Evolutionary conservation across 371 early-diverging fungal genomes (phyloP).

Genomic region (Rhizopus microsporus): DNA sequence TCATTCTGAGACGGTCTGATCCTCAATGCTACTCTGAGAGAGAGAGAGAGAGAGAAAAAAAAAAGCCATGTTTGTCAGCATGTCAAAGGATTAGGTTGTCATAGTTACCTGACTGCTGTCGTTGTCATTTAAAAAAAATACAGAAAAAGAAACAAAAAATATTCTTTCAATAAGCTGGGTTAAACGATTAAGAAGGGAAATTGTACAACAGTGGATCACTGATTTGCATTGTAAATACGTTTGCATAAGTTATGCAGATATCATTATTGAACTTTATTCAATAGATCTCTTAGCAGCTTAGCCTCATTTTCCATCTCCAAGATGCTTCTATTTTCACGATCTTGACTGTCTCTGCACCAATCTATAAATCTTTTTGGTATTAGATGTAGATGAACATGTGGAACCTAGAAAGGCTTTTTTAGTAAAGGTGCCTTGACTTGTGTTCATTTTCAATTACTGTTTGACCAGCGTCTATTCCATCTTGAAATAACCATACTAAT

Average conservation of each 20-base stretch:
- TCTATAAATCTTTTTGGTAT: conserved; percentile 13
- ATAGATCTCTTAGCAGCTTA: neutral
- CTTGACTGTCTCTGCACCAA: neutral
- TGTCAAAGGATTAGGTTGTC: neutral
- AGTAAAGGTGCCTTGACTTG: too few species aligned
- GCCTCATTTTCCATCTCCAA: conserved; percentile 15
- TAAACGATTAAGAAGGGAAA: conserved; percentile 2
- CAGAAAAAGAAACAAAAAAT: conserved; percentile 4
- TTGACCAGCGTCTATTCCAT: conserved; percentile 15
- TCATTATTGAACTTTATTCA: too few species aligned
- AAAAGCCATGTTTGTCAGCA: neutral
- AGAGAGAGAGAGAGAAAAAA: conserved; percentile 1
- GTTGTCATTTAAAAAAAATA: conserved; percentile 22
- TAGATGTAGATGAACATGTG: conserved; percentile 16
- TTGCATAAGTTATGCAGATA: too few species aligned
- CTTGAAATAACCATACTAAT: conserved; percentile 6
- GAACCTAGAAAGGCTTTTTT: neutral
- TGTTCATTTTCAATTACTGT: conserved; percentile 5
- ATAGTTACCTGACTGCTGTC: conserved; percentile 24
- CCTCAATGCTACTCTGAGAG: conserved; percentile 62
- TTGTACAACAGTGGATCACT: neutral
- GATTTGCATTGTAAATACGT: too few species aligned
- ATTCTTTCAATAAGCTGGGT: too few species aligned
- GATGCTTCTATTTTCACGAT: conserved; percentile 9
- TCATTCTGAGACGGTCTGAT: conserved; percentile 65